Conservation (phyloP, 257 asterid species). For the Solanum boliviense region DNA sequence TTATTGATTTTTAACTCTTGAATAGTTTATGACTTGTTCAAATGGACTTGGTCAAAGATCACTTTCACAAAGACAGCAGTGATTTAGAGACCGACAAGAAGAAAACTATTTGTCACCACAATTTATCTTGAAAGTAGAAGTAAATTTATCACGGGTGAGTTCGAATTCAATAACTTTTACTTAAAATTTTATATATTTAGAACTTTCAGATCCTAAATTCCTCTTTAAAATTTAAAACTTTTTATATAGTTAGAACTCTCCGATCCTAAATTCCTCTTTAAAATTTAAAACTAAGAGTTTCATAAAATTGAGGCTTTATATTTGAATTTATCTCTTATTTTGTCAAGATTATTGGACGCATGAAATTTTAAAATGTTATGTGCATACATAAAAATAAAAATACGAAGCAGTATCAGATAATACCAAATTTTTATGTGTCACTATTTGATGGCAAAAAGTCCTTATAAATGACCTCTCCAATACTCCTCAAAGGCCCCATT, state of each 20-base stretch:
- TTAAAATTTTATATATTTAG: not conserved
- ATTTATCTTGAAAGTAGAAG: not conserved
- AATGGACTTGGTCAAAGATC: not conserved
- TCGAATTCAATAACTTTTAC: not conserved
- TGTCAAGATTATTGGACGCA: not conserved
- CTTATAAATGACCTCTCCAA: not conserved
- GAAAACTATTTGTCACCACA: not conserved
- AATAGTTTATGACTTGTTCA: not conserved
- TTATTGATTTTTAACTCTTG: not conserved
- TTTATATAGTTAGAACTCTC: not conserved
- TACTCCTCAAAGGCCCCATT: not conserved
- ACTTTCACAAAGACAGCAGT: not conserved
- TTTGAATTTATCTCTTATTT: not conserved
- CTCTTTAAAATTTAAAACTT: not conserved
- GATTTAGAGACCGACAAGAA: not conserved
- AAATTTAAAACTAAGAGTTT: not conserved
- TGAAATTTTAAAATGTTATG: not conserved
- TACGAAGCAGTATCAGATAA: not conserved
- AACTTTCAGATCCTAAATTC: not conserved
- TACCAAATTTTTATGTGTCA: not conserved
- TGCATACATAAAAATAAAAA: not conserved
- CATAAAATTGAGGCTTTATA: not conserved
- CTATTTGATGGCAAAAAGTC: not conserved
- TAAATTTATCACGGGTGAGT: not conserved
- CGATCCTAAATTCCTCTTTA: not conserved